Evolutionary conservation across 805 yeast genomes (phyloP), one percentile per base, ranked within the genome.

Genomic region (Wickerhamiella spandovensis): DNA sequence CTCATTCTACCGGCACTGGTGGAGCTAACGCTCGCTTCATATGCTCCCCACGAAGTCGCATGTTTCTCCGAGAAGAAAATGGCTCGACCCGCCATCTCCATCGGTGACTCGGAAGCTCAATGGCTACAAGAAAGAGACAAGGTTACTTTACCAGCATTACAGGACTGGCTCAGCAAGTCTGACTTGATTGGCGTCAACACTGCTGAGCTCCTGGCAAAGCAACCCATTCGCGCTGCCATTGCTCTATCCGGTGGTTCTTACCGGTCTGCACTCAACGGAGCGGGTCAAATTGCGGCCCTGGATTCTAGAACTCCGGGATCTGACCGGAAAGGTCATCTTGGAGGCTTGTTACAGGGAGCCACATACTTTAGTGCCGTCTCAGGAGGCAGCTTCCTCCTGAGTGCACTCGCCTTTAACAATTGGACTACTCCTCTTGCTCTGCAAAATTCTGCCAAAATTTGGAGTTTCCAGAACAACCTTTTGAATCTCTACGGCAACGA

Each of bases 231-330:
- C 46, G 68, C 82, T 42, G 87, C 78, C 3, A 55, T 76, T 28
- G 78, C 83, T 9, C 76, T 78, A 56, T 74, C 85, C 15, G 95
- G 95, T 45, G 95, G 96, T 61, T 95, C 95, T 3, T 87, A 84
- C 64, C 74, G 96, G 54, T 94, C 95, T 32, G 84, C 87, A 85
- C 67, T 87, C 44, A 67, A 73, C 51, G 95, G 95, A 1, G 95
- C 95, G 12, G 95, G 95, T 28, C 78, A 81, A 62, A 66, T 87
- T 21, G 71, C 89, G 0, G 95, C 89, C 1, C 66, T 84, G 51
- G 96, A 87, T 63, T 77, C 79, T 59, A 70, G 94, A 56, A 80
- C 92, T 2, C 66, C 61, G 8, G 75, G 73, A 49, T 67, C 67
- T 23, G 56, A 62, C 6, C 47, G 55, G 8, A 70, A 72, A 4